A percentile compares a stretch with the other conserved stretches of the same genome.
Evolutionary conservation across 1,284 basidiomycete genomes (phyloP).

Genomic region (Fomitopsis pinicola): DNA sequence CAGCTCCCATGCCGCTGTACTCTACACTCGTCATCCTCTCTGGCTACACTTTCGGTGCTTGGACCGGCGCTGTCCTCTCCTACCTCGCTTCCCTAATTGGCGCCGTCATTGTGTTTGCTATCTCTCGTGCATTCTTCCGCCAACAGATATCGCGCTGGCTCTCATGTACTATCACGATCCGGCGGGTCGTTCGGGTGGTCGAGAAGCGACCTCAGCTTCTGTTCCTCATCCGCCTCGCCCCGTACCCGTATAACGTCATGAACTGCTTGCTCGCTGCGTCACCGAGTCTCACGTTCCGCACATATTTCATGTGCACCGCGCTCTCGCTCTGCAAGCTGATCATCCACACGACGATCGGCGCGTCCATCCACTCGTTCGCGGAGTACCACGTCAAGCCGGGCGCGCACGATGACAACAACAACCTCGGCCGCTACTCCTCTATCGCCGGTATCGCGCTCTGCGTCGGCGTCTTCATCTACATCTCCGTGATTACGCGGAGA

Average conservation of each 20-base stretch:
- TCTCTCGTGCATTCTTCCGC: slow-evolving; percentile 71
- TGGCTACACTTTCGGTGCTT: slow-evolving; percentile 82
- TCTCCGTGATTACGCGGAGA: slow-evolving; percentile 73
- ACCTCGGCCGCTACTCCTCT: slow-evolving; percentile 63
- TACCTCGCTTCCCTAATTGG: slow-evolving; percentile 82
- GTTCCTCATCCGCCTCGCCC: slow-evolving; percentile 82
- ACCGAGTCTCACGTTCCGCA: slow-evolving; percentile 74
- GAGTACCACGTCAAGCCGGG: slow-evolving; percentile 47
- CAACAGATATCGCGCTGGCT: slow-evolving; percentile 70
- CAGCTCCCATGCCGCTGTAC: slow-evolving; percentile 81
- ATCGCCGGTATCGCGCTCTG: slow-evolving; percentile 69
- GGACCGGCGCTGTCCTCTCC: slow-evolving; percentile 77
- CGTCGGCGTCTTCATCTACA: slow-evolving; percentile 73
- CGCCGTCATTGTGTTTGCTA: slow-evolving; percentile 72
- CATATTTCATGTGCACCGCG: slow-evolving; percentile 77
- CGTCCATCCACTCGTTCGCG: slow-evolving; percentile 79
- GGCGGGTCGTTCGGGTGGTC: slow-evolving; percentile 79
- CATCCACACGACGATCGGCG: slow-evolving; percentile 80
- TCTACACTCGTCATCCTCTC: slow-evolving; percentile 85
- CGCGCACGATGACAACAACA: slow-evolving; percentile 37
- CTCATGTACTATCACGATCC: slow-evolving; percentile 57
- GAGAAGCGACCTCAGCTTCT: slow-evolving; percentile 81
- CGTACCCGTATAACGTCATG: slow-evolving; percentile 87
- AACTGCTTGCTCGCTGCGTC: slow-evolving; percentile 86
- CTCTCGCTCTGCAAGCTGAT: slow-evolving; percentile 83